Evolutionary conservation across 2,329 filamentous ascomycete genomes (phyloP).

Genomic region (Aspergillus oerlinghausenensis): DNA sequence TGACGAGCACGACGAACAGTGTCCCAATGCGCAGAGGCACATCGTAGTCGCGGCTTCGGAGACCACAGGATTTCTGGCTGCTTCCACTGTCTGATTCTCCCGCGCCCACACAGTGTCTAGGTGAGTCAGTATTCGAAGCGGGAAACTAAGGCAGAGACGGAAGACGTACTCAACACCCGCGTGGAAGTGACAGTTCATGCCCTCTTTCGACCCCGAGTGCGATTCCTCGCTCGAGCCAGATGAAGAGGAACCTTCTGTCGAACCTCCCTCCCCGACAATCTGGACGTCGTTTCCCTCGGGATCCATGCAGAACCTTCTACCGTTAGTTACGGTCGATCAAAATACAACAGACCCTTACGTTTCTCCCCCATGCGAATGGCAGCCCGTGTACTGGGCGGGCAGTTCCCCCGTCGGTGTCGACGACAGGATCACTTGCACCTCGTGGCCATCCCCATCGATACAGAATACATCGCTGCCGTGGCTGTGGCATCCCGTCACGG

Average conservation of each 20-base stretch:
- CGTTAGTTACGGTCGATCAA: neutral
- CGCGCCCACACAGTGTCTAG: conserved; percentile 52
- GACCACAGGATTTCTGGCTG: conserved; percentile 42
- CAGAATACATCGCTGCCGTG: conserved; percentile 39
- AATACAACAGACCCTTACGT: conserved; percentile 41
- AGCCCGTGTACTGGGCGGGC: conserved; percentile 60
- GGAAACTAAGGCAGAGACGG: neutral
- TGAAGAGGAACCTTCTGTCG: conserved; percentile 25
- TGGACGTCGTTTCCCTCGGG: conserved; percentile 58
- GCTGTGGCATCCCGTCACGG: conserved; percentile 51
- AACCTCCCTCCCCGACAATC: conserved; percentile 40
- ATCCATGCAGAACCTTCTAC: conserved; percentile 57
- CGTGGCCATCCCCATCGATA: conserved; percentile 30
- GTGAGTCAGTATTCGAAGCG: conserved; percentile 7
- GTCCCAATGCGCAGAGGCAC: conserved; percentile 65
- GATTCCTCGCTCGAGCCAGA: conserved; percentile 10
- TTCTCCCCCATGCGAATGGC: conserved; percentile 57
- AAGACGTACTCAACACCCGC: conserved; percentile 66
- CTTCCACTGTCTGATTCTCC: conserved; percentile 39
- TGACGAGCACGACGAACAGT: conserved; percentile 66
- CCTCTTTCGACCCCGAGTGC: conserved; percentile 11
- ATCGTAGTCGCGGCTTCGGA: conserved; percentile 57
- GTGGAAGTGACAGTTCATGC: conserved; percentile 66
- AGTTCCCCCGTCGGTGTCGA: conserved; percentile 53
- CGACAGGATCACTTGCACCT: conserved; percentile 37